Percentiles rank a stretch among this genome's conserved stretches.
These are phyloP conservation scores for Gloeopeniophorella convolvens DNA, from an alignment of 768 basidiomycete genomes.

Conservation along the genomic window DNA sequence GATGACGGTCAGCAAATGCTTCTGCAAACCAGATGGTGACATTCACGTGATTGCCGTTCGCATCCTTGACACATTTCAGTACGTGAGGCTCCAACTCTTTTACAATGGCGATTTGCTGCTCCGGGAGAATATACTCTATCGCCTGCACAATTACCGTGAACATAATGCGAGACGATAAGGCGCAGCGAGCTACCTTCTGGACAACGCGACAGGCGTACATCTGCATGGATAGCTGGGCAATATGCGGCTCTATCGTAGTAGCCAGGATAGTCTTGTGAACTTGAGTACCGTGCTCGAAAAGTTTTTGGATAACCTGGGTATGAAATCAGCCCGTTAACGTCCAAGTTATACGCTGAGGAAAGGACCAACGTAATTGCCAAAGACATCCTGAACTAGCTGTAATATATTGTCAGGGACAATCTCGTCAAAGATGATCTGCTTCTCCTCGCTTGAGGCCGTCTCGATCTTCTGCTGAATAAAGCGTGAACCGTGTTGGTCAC, in stretches of 20 bases:
- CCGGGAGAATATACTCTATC: conserved; percentile 70
- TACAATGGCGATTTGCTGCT: conserved; percentile 72
- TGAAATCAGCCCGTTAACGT: conserved; percentile 8
- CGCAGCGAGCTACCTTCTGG: conserved; percentile 61
- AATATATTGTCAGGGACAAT: conserved; percentile 72
- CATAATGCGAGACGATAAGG: conserved; percentile 2
- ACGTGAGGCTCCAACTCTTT: conserved; percentile 75
- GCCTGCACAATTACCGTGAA: conserved; percentile 44
- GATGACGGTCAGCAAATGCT: conserved; percentile 9
- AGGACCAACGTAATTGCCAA: conserved; percentile 84
- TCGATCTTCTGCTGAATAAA: conserved; percentile 91
- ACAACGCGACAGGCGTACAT: conserved; percentile 97
- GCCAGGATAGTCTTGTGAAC: conserved; percentile 67
- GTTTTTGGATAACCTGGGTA: conserved; percentile 81
- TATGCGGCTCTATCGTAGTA: conserved; percentile 68
- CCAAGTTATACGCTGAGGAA: not conserved
- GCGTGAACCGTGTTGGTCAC: conserved; percentile 96
- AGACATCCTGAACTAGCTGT: conserved; percentile 83
- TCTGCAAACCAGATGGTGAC: not conserved
- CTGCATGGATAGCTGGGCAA: conserved; percentile 72
- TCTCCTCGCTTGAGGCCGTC: conserved; percentile 69
- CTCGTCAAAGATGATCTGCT: conserved; percentile 77
- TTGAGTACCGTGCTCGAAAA: conserved; percentile 81
- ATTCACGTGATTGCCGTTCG: conserved; percentile 90
- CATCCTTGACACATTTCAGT: conserved; percentile 80